Base-by-base conservation (phyloP, 768 basidiomycete species). In the Russula sp. region DNA sequence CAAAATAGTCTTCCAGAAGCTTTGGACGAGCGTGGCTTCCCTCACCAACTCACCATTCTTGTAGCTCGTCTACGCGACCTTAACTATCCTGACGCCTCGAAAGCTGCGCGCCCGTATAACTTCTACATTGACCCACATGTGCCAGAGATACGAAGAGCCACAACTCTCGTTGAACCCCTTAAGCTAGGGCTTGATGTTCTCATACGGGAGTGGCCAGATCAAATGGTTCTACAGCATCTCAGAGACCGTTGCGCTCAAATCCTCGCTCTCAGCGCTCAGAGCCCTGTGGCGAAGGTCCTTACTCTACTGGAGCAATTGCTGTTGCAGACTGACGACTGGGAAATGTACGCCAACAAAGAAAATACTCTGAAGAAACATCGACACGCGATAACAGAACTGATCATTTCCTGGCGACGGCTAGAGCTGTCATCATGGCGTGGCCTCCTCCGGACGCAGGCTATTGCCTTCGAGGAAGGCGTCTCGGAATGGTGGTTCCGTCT, bases 211-310 rank as follows among this genome's bases (percentile, higher is more conserved):
- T 99, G 94, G 94, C 96, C 97, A 0, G 96, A 98, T 66, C 97
- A 99, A 73, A 94, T 95, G 88, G 91, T 98, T 9, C 79, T 97
- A n/a, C 89, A 88, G 34, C 87, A 96, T 71, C 80, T 99, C 40
- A 77, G 78, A 40, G 82, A 81, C 60, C 86, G 88, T 37, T 94
- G 89, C 69, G 80, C 87, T 45, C 73, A 77, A 8, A 80, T 94
- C 62, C 75, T 94, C 47, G 70, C 75, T 0, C 76, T 94, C 22
- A 77, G 81, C 54, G 75, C 90, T 20, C 77, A 80, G 42, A 86
- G 84, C 66, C 86, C 97, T 0, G 77, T 97, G 9, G 93, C 96
- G 6, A 89, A 86, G 70, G 74, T 95, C 13, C 79, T 99, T 37
- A 81, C 91, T 0, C 85, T 86, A 6, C 71, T 98, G 48, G 97